phyloP scores from a whole-genome alignment of 2,329 filamentous ascomycete genomes.

The Aureobasidium sp. region DNA sequence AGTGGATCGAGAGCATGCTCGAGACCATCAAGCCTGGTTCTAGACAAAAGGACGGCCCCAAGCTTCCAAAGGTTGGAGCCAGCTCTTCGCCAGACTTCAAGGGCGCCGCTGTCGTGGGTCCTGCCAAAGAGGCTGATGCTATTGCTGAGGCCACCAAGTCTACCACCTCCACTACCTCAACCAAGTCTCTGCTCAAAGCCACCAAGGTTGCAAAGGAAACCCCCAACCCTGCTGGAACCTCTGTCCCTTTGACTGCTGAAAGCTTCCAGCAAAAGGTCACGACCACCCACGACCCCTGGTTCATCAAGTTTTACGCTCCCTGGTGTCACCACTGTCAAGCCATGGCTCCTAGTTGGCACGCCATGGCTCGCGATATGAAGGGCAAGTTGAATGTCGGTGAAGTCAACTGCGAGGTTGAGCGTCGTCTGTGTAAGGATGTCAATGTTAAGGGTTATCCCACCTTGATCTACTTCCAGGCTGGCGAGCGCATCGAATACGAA shows the following conservation, averaged over 20 bases:
- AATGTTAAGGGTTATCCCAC: constrained; percentile 75
- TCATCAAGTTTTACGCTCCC: constrained; percentile 96
- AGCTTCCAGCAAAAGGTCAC: constrained; percentile 81
- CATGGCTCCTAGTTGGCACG: constrained; percentile 81
- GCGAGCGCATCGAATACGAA: constrained; percentile 86
- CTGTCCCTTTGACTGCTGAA: constrained; percentile 69
- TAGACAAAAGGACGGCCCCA: constrained; percentile 57
- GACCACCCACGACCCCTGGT: constrained; percentile 85
- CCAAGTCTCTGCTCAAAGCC: constrained; percentile 41
- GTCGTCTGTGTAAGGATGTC: constrained; percentile 86
- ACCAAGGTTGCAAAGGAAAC: constrained; percentile 41
- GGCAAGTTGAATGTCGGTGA: constrained; percentile 85
- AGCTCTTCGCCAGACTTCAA: constrained; percentile 31
- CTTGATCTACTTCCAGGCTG: constrained; percentile 84
- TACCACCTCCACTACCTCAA: constrained; percentile 26
- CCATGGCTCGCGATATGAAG: constrained; percentile 86
- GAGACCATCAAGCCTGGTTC: constrained; percentile 75
- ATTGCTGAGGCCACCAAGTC: constrained; percentile 22
- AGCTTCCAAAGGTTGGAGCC: constrained; percentile 64
- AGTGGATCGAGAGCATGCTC: constrained; percentile 65
- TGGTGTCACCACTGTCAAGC: constrained; percentile 97
- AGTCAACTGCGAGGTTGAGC: constrained; percentile 86
- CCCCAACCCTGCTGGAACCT: constrained; percentile 69
- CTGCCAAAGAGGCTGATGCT: constrained; percentile 16
- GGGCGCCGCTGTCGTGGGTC: constrained; percentile 27